Percentiles rank a stretch among this genome's conserved stretches.
These are phyloP conservation scores for Peronosclerospora sorghi DNA, from an alignment of 352 stramenopile species.

Conservation along the genomic window DNA sequence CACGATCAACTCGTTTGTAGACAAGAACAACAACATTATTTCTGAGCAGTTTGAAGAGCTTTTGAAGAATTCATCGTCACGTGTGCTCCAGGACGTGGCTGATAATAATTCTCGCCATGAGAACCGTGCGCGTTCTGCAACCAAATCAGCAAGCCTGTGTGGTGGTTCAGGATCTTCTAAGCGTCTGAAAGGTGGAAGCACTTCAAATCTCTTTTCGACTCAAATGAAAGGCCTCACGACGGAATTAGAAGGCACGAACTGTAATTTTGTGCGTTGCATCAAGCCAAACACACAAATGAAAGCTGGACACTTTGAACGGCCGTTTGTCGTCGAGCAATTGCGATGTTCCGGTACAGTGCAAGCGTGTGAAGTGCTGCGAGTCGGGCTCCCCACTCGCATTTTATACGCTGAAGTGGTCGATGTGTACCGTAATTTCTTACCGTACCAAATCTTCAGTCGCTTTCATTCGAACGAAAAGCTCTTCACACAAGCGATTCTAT, in stretches of 20 bases:
- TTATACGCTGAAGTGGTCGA: conserved; percentile 79
- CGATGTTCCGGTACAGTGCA: conserved; percentile 64
- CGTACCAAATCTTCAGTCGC: conserved; percentile 43
- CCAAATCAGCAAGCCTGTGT: conserved; percentile 32
- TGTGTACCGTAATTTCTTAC: conserved; percentile 64
- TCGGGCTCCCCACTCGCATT: conserved; percentile 76
- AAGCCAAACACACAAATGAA: conserved; percentile 94
- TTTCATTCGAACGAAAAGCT: conserved; percentile 81
- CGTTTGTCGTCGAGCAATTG: conserved; percentile 67
- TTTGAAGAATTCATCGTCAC: conserved; percentile 64
- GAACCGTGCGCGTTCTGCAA: conserved; percentile 30
- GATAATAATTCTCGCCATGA: conserved; percentile 32
- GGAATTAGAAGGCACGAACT: conserved; percentile 77
- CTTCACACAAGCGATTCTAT: conserved; percentile 78
- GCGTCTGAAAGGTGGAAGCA: conserved; percentile 51
- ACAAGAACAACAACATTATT: conserved; percentile 89
- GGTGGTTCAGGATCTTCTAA: conserved; percentile 43
- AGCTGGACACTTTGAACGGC: conserved; percentile 62
- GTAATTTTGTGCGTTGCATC: conserved; percentile 92
- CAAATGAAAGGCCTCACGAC: conserved; percentile 81
- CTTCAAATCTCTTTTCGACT: conserved; percentile 63
- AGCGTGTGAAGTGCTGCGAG: conserved; percentile 71
- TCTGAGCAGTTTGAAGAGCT: conserved; percentile 84
- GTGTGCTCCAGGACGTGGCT: conserved; percentile 58
- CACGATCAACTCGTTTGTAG: conserved; percentile 77